These are phyloP conservation scores for Kodamaea lidongshanica DNA, from an alignment of 805 yeast species.

Conservation along the genomic window DNA sequence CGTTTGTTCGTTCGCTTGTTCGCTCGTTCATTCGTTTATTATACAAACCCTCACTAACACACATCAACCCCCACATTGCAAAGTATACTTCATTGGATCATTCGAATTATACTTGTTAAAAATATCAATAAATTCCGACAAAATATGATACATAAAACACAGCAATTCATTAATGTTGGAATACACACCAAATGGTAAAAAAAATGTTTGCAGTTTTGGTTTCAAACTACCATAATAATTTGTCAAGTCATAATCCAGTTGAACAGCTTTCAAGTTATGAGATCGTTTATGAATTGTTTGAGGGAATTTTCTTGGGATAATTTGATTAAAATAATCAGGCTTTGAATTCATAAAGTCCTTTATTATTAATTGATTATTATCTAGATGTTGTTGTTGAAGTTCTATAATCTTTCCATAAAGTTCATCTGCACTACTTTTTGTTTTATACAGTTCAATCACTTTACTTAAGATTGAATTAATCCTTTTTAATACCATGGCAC, in stretches of 20 bases:
- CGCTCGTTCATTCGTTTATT: too few relatives aligned
- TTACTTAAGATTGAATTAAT: slow-evolving; percentile 21
- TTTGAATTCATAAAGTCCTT: slow-evolving; percentile 23
- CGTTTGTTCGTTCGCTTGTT: too few relatives aligned
- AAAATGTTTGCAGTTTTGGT: slow-evolving; percentile 24
- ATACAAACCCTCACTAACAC: too few relatives aligned
- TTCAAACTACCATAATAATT: slow-evolving; percentile 11
- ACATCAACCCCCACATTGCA: slow-evolving; percentile 7
- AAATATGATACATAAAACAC: slow-evolving; percentile 24
- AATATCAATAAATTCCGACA: slow-evolving; percentile 27
- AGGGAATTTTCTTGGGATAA: slow-evolving; percentile 26
- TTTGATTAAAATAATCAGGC: slow-evolving; percentile 21
- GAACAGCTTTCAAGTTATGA: slow-evolving; percentile 7
- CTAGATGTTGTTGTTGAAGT: slow-evolving; percentile 22
- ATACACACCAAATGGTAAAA: slow-evolving; percentile 33
- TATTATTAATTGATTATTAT: slow-evolving; percentile 18
- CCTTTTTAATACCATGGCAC: slow-evolving; percentile 26
- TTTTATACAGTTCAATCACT: slow-evolving; percentile 20
- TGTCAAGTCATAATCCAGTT: slow-evolving; percentile 8
- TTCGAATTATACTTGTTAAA: slow-evolving; percentile 13
- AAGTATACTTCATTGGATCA: slow-evolving; percentile 9
- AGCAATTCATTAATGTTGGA: slow-evolving; percentile 28
- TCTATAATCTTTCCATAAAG: slow-evolving; percentile 20
- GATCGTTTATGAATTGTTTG: slow-evolving; percentile 23
- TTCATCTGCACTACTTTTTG: slow-evolving; percentile 10